Percentiles rank a stretch among this genome's conserved stretches.
Conservation (phyloP, 2,329 filamentous ascomycete species). For the Fusarium siculi region DNA sequence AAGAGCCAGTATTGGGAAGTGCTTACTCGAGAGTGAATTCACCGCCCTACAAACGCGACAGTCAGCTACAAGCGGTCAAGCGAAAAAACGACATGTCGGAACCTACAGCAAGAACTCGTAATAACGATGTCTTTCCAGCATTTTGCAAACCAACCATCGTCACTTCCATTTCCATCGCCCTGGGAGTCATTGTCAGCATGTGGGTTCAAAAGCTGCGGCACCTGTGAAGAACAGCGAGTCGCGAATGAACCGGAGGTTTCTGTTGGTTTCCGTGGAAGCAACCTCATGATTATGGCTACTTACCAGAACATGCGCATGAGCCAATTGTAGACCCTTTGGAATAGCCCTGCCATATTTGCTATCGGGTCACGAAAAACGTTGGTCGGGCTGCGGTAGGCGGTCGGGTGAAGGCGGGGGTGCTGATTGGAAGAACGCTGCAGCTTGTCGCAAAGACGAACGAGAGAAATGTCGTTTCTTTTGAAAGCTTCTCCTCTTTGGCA, state of each 20-base stretch:
- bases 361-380: conserved; percentile 34
- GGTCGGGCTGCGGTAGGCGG: conserved; percentile 37
- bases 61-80: conserved; percentile 37
- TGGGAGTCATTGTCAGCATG: conserved; percentile 53
- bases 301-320: conserved; percentile 97
- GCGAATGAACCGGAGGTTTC: conserved; percentile 7
- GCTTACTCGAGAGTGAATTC: conserved; percentile 99
- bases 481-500: conserved; percentile 8
- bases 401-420: conserved; percentile 43
- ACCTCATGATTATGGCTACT: conserved; percentile 50
- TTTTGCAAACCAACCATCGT: conserved; percentile 99
- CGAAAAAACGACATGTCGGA: conserved; percentile 1
- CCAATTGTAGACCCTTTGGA: conserved; percentile 98
- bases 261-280: conserved; percentile 15
- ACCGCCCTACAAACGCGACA: conserved; percentile 73
- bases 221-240: conserved; percentile 11
- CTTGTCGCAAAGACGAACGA: conserved; percentile 18
- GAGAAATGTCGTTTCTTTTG: conserved; percentile 15
- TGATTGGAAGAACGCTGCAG: conserved; percentile 34
- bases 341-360: conserved; percentile 83
- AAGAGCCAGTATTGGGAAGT: conserved; percentile 31
- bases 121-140: conserved; percentile 94
- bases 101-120: conserved; percentile 94
- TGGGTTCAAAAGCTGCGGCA: conserved; percentile 31
- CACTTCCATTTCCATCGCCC: conserved; percentile 99